phyloP scores from a whole-genome alignment of 208 protist species.

The Balamuthia mandrillaris region DNA sequence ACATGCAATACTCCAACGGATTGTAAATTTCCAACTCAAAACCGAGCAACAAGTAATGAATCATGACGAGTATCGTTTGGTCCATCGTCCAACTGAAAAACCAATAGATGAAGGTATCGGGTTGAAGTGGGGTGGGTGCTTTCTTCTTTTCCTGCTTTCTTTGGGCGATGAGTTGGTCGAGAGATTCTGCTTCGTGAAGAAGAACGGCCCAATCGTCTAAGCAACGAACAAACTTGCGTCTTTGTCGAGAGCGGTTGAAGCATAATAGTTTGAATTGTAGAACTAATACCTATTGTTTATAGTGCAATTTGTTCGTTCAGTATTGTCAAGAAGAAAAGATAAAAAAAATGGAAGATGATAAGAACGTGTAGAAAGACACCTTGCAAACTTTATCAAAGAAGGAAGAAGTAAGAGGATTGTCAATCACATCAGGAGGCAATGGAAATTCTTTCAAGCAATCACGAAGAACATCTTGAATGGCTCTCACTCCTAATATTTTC shows the following conservation, averaged over 20 bases:
- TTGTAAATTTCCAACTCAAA: not conserved
- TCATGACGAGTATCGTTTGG: not conserved
- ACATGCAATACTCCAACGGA: not conserved
- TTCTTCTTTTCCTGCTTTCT: not conserved
- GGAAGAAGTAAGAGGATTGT: not conserved
- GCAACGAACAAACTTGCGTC: not conserved
- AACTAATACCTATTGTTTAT: not conserved
- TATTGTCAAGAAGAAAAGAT: too few species aligned
- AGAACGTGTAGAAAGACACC: not conserved
- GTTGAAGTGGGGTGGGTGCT: not conserved
- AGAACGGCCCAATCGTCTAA: conserved; percentile 6
- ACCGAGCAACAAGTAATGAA: not conserved
- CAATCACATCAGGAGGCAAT: not conserved
- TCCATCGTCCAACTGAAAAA: not conserved
- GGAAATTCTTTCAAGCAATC: conserved; percentile 14
- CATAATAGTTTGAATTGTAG: not conserved
- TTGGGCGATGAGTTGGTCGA: not conserved
- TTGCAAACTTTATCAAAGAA: not conserved
- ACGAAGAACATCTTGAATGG: not conserved
- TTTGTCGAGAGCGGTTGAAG: not conserved
- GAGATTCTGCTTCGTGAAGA: not conserved
- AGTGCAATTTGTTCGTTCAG: too few species aligned
- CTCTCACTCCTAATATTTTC: not conserved
- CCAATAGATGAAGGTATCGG: not conserved
- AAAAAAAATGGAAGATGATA: not conserved